Conservation (phyloP, 2,329 filamentous ascomycete genomes). For the Fusarium heterosporum region DNA sequence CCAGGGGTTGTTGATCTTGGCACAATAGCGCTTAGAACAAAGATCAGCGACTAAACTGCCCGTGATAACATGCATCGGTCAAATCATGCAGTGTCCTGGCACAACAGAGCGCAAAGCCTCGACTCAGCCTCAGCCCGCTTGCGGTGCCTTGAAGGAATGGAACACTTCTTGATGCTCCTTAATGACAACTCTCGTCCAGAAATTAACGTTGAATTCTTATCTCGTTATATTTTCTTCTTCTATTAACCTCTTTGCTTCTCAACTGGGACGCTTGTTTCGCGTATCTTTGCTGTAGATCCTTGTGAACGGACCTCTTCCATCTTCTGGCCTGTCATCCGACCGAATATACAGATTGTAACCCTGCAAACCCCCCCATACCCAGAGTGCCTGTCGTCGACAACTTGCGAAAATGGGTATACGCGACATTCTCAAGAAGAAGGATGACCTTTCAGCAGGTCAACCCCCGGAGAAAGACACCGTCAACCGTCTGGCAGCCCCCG, state of each 20-base stretch:
- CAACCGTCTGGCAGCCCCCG: constrained; percentile 61
- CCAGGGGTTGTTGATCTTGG: constrained; percentile 22
- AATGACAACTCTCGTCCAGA: background rate
- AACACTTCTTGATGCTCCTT: background rate
- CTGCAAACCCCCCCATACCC: background rate
- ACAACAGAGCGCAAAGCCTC: constrained; percentile 37
- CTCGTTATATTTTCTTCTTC: background rate
- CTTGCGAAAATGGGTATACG: constrained; percentile 60
- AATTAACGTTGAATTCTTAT: background rate
- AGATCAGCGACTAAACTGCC: constrained; percentile 13
- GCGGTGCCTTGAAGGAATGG: constrained; percentile 30
- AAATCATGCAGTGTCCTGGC: background rate
- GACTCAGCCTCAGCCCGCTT: constrained; percentile 46
- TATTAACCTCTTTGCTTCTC: constrained; percentile 1
- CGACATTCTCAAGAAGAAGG: constrained; percentile 67
- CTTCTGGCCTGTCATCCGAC: constrained; percentile 8
- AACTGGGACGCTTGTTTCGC: constrained; percentile 17
- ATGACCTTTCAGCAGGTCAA: constrained; percentile 55
- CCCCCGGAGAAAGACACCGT: constrained; percentile 54
- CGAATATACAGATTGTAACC: constrained; percentile 8
- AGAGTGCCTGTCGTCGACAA: background rate
- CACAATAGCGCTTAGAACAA: constrained; percentile 17
- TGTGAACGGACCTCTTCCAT: constrained; percentile 25
- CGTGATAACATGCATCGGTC: background rate
- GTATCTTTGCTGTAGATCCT: constrained; percentile 27